These are phyloP conservation scores for Ganoderma lingzhi DNA, from an alignment of 1,284 basidiomycete genomes.

Conservation along the genomic window DNA sequence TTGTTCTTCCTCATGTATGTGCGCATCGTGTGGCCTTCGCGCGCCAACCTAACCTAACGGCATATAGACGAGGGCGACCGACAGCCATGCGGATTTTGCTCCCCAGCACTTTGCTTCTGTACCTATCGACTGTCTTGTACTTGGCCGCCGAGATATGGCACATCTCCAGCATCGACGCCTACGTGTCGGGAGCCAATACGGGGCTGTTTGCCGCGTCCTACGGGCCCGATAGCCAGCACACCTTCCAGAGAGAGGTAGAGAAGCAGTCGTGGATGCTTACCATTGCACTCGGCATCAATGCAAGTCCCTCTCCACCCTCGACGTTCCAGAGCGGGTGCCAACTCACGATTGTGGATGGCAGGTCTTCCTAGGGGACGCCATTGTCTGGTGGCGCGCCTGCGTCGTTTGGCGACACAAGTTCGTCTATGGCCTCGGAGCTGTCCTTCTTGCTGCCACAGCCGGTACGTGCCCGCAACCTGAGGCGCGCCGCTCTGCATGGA, in stretches of 20 bases:
- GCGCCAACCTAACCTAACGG: background rate
- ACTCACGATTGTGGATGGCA: background rate
- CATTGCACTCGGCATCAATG: slow-evolving; percentile 5
- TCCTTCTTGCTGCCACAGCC: slow-evolving; percentile 3
- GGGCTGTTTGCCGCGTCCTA: background rate
- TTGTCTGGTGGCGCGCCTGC: slow-evolving; percentile 17
- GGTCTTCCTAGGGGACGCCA: slow-evolving; percentile 5
- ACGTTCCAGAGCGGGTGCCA: background rate
- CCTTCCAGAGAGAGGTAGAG: background rate
- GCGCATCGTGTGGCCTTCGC: background rate
- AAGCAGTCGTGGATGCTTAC: slow-evolving; percentile 4
- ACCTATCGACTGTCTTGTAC: background rate
- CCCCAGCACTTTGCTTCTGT: background rate
- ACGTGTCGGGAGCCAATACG: background rate
- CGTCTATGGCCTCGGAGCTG: background rate
- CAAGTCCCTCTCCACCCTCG: background rate
- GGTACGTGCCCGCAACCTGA: background rate
- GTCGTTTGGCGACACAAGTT: slow-evolving; percentile 3
- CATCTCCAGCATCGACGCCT: background rate
- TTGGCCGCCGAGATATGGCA: slow-evolving; percentile 3
- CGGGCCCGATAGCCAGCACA: background rate
- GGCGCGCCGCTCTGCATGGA: too few species aligned
- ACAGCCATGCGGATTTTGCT: background rate
- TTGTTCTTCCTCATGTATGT: background rate
- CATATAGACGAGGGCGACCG: background rate